Evolutionary conservation across 805 yeast species (phyloP), one percentile per base, ranked within the genome.

Genomic region (Helenozyma baotianmanensis): DNA sequence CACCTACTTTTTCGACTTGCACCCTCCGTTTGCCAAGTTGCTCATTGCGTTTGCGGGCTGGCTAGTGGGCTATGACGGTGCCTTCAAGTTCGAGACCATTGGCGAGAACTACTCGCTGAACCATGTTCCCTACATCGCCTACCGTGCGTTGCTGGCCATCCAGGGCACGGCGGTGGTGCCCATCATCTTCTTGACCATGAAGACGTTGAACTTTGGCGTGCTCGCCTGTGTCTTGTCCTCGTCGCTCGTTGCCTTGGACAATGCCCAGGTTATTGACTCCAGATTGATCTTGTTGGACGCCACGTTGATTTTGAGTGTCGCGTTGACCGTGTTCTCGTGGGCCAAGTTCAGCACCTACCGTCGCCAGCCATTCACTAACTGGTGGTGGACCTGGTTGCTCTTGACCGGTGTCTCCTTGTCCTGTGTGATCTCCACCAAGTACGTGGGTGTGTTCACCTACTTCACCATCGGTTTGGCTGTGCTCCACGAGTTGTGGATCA

Each of bases 1-100:
- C 42, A 82, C 96, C 0, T 92, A 85, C 59, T 92, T 87, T 59
- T 92, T 92, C 53, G 99, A 92, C 62, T 78, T 92, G 32, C 99
- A 92, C 62, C 99, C 99, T 8, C 99, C 99, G 14, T 86, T 92
- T 60, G 98, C 96, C 34, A 92, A 92, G 58, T 70, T 92, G 56
- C 69, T 89, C 46, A 86, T 90, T 60, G 97, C 97, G 0, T 72
- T 80, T 38, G 86, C 82, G 24, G 99, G 98, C 26, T 87, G 81
- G 70, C 50, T 92, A 15, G 78, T 82, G 32, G 96, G 97, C 3
- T 92, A 86, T 58, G 79, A 82, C 51, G 99, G 99, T n/a, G 58
- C 74, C 9, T 92, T 88, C 70, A 86, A 88, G 59, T 92, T 90
- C 51, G 95, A 88, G 42, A 78, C 73, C 51, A 89, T 89, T 58